Evolutionary conservation across 1,284 basidiomycete species (phyloP).

Genomic region (Austropuccinia psidii): DNA sequence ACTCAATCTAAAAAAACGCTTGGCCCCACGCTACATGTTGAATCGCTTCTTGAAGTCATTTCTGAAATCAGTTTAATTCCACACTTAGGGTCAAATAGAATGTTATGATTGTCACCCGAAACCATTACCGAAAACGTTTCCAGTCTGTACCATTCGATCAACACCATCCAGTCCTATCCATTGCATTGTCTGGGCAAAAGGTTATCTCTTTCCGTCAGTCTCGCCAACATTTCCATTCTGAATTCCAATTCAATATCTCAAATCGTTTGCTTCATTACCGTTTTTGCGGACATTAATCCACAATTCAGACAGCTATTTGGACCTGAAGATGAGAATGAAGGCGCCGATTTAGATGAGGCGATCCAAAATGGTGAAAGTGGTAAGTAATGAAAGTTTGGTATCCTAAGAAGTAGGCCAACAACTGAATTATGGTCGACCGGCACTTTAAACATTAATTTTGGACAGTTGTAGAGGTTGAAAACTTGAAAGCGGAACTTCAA

Average conservation of each 20-base stretch:
- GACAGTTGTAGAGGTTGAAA: constrained; percentile 81
- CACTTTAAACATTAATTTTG: background rate
- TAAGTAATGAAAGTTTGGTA: constrained; percentile 45
- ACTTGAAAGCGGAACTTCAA: constrained; percentile 75
- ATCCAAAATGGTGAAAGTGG: constrained; percentile 81
- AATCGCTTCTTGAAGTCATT: background rate
- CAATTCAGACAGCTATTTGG: constrained; percentile 77
- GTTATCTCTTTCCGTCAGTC: constrained; percentile 86
- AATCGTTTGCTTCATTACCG: constrained; percentile 9
- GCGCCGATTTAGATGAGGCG: constrained; percentile 71
- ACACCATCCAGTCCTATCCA: constrained; percentile 97
- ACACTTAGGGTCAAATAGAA: constrained; percentile 64
- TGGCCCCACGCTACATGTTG: background rate
- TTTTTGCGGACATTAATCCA: background rate
- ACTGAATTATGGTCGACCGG: too few relatives aligned
- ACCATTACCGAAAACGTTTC: constrained; percentile 83
- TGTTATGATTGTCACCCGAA: constrained; percentile 90
- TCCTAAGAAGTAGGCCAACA: background rate
- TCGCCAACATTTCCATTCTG: background rate
- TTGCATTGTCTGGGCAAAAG: constrained; percentile 99
- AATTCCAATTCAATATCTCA: background rate
- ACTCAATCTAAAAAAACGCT: background rate
- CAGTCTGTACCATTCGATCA: constrained; percentile 95
- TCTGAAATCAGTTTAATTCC: background rate
- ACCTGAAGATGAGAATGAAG: constrained; percentile 67